phyloP scores from a whole-genome alignment of 768 basidiomycete genomes.

The Gymnopilus junonius region DNA sequence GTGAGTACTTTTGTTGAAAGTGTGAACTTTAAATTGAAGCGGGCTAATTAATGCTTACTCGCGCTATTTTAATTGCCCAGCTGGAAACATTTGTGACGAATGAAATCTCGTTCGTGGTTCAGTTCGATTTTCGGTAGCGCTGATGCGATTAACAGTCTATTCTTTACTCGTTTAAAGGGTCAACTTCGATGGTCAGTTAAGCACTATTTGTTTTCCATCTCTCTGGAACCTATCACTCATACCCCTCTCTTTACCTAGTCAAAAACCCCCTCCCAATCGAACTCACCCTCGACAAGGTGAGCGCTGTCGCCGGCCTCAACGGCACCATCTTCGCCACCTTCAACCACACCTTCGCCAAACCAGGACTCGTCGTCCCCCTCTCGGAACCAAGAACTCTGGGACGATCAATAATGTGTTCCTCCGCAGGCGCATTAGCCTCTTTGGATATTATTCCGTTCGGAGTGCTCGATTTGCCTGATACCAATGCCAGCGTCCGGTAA shows the following conservation, averaged over 20 bases:
- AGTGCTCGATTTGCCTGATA: slow-evolving; percentile 51
- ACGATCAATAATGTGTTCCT: slow-evolving; percentile 58
- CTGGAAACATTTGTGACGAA: slow-evolving; percentile 40
- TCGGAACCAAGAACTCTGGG: slow-evolving; percentile 61
- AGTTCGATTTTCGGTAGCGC: not conserved
- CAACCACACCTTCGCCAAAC: slow-evolving; percentile 56
- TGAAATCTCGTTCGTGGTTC: slow-evolving; percentile 35
- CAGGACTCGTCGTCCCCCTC: slow-evolving; percentile 56
- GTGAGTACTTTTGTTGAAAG: slow-evolving; percentile 30
- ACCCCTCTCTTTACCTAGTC: slow-evolving; percentile 23
- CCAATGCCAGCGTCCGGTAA: slow-evolving; percentile 43
- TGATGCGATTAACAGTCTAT: not conserved
- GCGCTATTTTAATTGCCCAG: too few relatives aligned
- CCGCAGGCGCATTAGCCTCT: slow-evolving; percentile 49
- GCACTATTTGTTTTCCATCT: not conserved
- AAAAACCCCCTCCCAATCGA: slow-evolving; percentile 50
- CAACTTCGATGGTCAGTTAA: slow-evolving; percentile 38
- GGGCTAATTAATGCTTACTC: not conserved
- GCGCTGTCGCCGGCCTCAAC: slow-evolving; percentile 51
- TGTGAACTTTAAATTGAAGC: not conserved
- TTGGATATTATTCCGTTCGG: slow-evolving; percentile 59
- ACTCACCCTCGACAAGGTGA: slow-evolving; percentile 47
- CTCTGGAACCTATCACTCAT: not conserved
- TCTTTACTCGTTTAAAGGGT: slow-evolving; percentile 25
- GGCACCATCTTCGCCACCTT: slow-evolving; percentile 62